Evolutionary conservation across 1,284 basidiomycete genomes (phyloP), one percentile per base, ranked within the genome.

Genomic region (Trametes pubescens): DNA sequence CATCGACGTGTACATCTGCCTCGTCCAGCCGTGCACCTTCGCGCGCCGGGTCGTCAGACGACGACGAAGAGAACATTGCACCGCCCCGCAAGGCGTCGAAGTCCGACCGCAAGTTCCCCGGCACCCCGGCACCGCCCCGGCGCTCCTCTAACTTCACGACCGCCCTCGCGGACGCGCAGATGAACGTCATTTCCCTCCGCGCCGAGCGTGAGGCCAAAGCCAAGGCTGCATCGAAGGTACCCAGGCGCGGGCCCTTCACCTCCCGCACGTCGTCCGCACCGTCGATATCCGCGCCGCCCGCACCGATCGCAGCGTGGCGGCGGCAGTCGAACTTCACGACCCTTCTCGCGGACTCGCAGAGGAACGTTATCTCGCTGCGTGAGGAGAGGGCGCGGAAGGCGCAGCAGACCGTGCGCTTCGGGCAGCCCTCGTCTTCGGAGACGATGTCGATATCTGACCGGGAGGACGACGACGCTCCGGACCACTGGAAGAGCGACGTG

Each of bases 261-360:
- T 8, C 46, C 29, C 59, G 46, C 22, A 32, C 29, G 29, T 35
- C 54, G 5, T 52, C 66, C 29, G 43, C 57, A 10, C 37, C 8
- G 2, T 22, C 62, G 35, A 22, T 58, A 47, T 37, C 61, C 35
- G 32, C 59, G 5, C 52, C 54, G 0, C 53, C 54, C 2, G 49
- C 44, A 13, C 59, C 55, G 7, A 26, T 44, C 22, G 11, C 44
- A 26, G 7, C 32, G 7, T 40, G 46, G 34, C 65, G 60, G 1
- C 62, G 57, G 2, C 54, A 37, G 21, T 54, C 61, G 1, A 77
- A 74, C 61, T 82, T 84, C 64, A 71, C 73, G 34, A 82, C 81
- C 13, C 68, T 85, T 32, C 69, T 86, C 24, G 80, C 80, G 16
- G 80, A 82, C 57, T 82, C 85, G 16, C 77, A 80, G 54, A 77